Evolutionary conservation across 805 yeast species (phyloP).

Genomic region (Yarrowia keelungensis): DNA sequence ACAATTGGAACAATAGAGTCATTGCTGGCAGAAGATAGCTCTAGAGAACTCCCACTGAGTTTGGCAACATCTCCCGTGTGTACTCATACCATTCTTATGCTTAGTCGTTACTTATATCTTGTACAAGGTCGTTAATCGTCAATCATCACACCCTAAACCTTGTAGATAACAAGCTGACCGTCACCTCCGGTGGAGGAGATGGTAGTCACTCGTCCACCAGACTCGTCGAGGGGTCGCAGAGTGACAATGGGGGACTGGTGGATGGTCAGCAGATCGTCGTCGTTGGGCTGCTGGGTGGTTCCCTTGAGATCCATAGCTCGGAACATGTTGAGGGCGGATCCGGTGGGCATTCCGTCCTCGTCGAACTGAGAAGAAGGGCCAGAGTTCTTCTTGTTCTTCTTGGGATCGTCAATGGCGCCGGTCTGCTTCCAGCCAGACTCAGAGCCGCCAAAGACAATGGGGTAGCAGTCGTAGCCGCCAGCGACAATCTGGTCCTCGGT

Average conservation of each 20-base stretch:
- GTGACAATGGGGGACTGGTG: slow-evolving; percentile 89
- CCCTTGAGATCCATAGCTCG: slow-evolving; percentile 96
- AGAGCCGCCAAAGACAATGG: slow-evolving; percentile 79
- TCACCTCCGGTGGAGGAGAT: slow-evolving; percentile 84
- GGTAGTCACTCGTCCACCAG: slow-evolving; percentile 60
- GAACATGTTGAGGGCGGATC: slow-evolving; percentile 79
- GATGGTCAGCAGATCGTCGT: slow-evolving; percentile 67
- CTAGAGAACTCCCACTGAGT: too few species aligned
- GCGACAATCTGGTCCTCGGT: slow-evolving; percentile 72
- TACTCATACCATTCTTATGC: background rate
- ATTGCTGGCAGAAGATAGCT: too few species aligned
- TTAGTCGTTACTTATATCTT: slow-evolving; percentile 3
- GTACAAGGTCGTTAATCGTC: background rate
- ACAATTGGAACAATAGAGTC: too few species aligned
- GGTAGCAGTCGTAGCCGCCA: slow-evolving; percentile 93
- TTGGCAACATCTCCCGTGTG: background rate
- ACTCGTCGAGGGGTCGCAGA: slow-evolving; percentile 57
- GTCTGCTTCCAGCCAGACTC: slow-evolving; percentile 65
- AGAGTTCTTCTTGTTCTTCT: slow-evolving; percentile 49
- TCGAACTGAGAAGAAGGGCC: slow-evolving; percentile 51
- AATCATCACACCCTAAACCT: slow-evolving; percentile 50
- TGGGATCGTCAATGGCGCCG: slow-evolving; percentile 67
- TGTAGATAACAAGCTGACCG: slow-evolving; percentile 86
- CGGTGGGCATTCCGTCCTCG: slow-evolving; percentile 49
- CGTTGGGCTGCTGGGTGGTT: slow-evolving; percentile 56